A percentile compares a stretch with the other conserved stretches of the same genome.
Evolutionary conservation across 148 eudicot species (phyloP).

Genomic region (Selenicereus undatus): DNA sequence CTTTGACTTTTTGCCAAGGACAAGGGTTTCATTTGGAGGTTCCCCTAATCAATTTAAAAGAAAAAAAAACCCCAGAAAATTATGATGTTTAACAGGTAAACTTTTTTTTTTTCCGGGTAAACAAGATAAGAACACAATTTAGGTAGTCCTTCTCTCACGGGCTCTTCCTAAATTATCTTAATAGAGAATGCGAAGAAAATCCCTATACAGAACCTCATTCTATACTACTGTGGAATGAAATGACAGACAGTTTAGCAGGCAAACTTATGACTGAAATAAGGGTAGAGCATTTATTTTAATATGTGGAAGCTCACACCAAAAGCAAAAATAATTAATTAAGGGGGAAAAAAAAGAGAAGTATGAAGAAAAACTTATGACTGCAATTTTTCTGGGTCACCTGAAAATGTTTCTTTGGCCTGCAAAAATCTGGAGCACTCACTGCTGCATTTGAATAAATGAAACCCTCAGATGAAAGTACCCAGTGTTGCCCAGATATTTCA

Average conservation of each 20-base stretch:
- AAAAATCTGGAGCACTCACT: slow-evolving; percentile 1
- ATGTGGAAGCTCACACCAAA: too few species aligned
- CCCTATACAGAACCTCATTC: too few species aligned
- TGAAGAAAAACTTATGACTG: neutral
- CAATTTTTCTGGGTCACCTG: neutral
- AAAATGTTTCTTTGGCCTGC: neutral
- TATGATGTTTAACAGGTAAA: slow-evolving; percentile 8
- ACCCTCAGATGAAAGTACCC: neutral
- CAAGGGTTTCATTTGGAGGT: neutral
- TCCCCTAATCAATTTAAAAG: neutral
- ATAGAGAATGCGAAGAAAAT: too few species aligned
- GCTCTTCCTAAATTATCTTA: too few species aligned
- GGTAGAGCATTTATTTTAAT: neutral
- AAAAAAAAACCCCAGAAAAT: neutral
- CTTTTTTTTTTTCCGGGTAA: too few species aligned
- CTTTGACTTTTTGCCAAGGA: slow-evolving; percentile 1
- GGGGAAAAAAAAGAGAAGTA: neutral
- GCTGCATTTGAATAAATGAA: neutral
- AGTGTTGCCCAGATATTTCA: neutral
- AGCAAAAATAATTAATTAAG: neutral
- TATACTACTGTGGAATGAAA: too few species aligned
- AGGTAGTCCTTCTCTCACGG: too few species aligned
- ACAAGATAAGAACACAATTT: too few species aligned
- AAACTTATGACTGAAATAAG: neutral
- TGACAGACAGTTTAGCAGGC: neutral